Base-by-base conservation (phyloP, 257 asterid species). In the Galeopsis tetrahit region DNA sequence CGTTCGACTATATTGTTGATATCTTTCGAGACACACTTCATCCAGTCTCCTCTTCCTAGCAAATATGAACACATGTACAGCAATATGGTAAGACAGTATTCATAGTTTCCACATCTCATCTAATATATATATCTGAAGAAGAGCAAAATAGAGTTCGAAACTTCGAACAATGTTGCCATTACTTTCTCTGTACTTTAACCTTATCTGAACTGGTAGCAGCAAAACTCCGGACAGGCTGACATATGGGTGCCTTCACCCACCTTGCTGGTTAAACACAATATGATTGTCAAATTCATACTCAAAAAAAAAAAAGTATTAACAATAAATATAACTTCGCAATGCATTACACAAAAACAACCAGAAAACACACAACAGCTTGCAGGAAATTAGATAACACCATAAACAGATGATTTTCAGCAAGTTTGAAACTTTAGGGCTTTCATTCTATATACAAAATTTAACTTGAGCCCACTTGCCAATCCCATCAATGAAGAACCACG, bases 21-120 rank as follows among this genome's bases (percentile, higher is more conserved):
- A 95, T 81, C 92, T 90, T 80, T 95, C 96, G 4, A 90, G 84
- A 77, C 99, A 95, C 44, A 90, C 80, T 81, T 95, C 96, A 81
- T 95, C 99, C 21, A 95, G 85, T 75, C 99, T 90, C 85, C 58
- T 92, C 80, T 86, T 95, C 91, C 99, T 95, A 80, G 42, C 72
- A 82, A 72, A 38, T 21, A 17, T 31, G 61, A 74, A 33, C 52
- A 49, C 9, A 43, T 10, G 56, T 40, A 31, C 48, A 69, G 31
- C 31, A 72, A 36, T 8, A n/a, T 39, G 66, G 70, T 46, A 35
- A 70, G 65, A 70, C 17, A 7, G n/a, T 17, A 63, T 58, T 13
- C 60, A 40, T 8, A 14, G 15, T 9, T n/a, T 53, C 62, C 53
- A 59, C 14, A 15, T 1, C 2, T 56, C 2, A 3, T 21, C 53